Percentiles rank a stretch among this genome's conserved stretches.
Conservation (phyloP, 129 eudicot genomes). For the Oenanthe sinensis region DNA sequence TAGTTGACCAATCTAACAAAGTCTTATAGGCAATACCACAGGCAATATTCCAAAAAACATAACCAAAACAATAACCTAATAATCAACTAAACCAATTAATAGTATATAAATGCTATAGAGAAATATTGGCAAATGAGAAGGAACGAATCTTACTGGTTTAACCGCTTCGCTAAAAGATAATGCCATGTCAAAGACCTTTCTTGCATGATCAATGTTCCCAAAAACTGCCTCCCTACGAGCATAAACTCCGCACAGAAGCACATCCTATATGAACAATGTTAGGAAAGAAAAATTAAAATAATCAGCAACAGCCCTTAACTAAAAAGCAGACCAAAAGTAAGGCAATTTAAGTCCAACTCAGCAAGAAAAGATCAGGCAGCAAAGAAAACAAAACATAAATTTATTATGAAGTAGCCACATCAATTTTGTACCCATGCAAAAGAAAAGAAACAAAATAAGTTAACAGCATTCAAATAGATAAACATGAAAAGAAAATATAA, state of each 20-base stretch:
- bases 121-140: neutral
- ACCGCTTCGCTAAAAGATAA: conserved; percentile 63
- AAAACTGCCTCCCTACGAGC: conserved; percentile 81
- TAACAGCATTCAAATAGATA: neutral
- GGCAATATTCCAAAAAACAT: too few relatives aligned
- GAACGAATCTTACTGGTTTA: conserved; percentile 42
- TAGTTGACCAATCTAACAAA: too few relatives aligned
- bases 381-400: neutral
- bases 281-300: neutral
- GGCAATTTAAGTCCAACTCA: neutral
- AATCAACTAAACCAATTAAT: neutral
- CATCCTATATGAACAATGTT: conserved; percentile 48
- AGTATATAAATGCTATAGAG: neutral
- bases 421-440: neutral
- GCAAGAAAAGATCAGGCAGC: neutral
- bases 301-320: neutral
- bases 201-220: conserved; percentile 78
- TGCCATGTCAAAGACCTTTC: conserved; percentile 97
- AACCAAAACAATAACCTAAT: too few relatives aligned
- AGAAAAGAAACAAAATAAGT: neutral
- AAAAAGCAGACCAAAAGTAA: neutral
- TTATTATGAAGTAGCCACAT: neutral
- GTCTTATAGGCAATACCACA: too few relatives aligned
- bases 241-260: conserved; percentile 85
- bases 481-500: neutral